Base-by-base conservation (phyloP, 2,329 filamentous ascomycete species). In the Aureobasidium sp. region DNA sequence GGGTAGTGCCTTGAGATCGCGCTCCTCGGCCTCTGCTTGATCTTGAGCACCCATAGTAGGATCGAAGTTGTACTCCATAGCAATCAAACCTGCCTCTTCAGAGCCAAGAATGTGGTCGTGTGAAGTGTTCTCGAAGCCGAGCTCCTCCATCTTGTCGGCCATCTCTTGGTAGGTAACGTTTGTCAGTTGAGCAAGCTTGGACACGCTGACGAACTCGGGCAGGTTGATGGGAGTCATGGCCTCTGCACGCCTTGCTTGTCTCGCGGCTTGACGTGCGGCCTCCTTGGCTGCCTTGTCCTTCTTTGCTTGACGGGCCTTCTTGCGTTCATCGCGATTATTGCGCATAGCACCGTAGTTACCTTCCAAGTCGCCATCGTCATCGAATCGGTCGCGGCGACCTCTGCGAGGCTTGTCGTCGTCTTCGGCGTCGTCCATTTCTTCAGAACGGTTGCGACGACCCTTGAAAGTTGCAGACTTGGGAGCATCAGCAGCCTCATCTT, bases 161-260 rank as follows among this genome's bases (percentile, higher is more conserved):
- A 99, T 96, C 3, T 85, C 76, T 15, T 88, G 82, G 0, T 85
- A 79, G 44, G 85, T 84, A 34, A 96, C 81, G 64, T 86, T 86
- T 27, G 97, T 78, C 4, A 89, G 84, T 63, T 85, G 81, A 4
- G 91, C 91, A 44, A 99, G 77, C 66, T 92, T 90, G 10, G 84
- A 82, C n/a, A 97, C 87, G 68, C 85, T 94, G 74, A 99, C 95
- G 68, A 91, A 96, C 70, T 97, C 90, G 0, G 95, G 95, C 27
- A 99, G 78, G 59, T 87, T 83, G 49, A 99, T 89, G 1, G 81
- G 82, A 2, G 82, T 83, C 6, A 78, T 73, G n/a, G 76, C 73
- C 39, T 73, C 69, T 36, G 69, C 68, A 36, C 73, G 63, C 64
- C 67, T 62, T 68, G 71, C 64, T 6, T 64, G 63, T 29, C 62